Percentiles rank a stretch among this genome's conserved stretches.
These are phyloP conservation scores for Madurella mycetomatis DNA, from an alignment of 2,329 filamentous ascomycete species.

Conservation along the genomic window DNA sequence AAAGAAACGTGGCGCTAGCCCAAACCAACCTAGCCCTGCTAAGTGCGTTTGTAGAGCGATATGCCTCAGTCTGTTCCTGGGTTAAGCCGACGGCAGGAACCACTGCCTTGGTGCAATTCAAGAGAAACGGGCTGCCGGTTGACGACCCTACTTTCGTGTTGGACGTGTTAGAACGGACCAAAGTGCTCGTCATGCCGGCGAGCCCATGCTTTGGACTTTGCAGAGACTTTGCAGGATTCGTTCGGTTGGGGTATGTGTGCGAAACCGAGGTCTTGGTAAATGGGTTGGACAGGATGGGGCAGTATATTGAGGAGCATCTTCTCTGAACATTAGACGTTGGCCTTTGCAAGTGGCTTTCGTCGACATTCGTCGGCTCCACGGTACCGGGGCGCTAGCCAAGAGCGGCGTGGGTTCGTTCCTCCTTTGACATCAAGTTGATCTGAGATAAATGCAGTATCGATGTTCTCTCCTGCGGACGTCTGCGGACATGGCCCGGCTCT, in stretches of 20 bases:
- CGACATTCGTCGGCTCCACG: too few species aligned
- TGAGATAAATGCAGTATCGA: too few species aligned
- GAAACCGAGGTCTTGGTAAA: conserved; percentile 64
- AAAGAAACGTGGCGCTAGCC: conserved; percentile 61
- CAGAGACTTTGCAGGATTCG: conserved; percentile 66
- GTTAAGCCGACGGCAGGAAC: conserved; percentile 73
- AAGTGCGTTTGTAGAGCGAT: conserved; percentile 61
- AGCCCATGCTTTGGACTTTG: conserved; percentile 65
- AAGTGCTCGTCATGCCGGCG: conserved; percentile 71
- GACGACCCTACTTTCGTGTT: conserved; percentile 70
- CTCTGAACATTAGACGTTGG: background rate
- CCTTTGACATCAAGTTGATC: too few species aligned
- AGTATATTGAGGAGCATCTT: conserved; percentile 37
- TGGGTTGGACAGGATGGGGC: conserved; percentile 51
- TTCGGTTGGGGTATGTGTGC: conserved; percentile 72
- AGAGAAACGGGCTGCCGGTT: conserved; percentile 53
- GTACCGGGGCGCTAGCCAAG: too few species aligned
- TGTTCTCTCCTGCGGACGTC: too few species aligned
- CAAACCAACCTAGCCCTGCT: conserved; percentile 62
- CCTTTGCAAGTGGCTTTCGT: too few species aligned
- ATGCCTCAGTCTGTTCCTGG: conserved; percentile 63
- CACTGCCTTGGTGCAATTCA: conserved; percentile 71
- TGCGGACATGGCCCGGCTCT: too few species aligned
- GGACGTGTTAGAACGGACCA: conserved; percentile 61
- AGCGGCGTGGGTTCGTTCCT: too few species aligned